Evolutionary conservation across 176 grass and related monocot genomes (phyloP), one percentile per base, ranked within the genome.

Genomic region (Themeda triandra): DNA sequence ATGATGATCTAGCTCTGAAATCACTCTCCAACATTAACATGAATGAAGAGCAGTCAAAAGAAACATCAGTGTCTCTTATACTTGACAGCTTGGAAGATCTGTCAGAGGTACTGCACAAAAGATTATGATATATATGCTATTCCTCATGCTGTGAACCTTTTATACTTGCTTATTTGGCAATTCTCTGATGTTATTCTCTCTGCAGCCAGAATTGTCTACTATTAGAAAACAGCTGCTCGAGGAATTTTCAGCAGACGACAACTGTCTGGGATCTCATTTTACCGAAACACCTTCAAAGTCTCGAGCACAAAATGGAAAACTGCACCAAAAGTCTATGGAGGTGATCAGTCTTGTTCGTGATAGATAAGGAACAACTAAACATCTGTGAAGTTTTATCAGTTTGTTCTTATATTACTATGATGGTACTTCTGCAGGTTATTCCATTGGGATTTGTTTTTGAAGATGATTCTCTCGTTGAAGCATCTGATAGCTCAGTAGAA

Each of bases 231-330:
- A 98, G 44, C 65, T 98, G 69, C 83, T 98, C 74, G 89, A 93
- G 85, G 96, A 98, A 65, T 98, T 98, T 82, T 85, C 81, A 44
- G 78, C 75, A 41, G 96, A 98, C 40, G 93, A 98, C 85, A 76
- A 60, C 9, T 93, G 83, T 85, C 19, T 98, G 46, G 93, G 91
- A 69, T 86, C 86, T 84, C 84, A 94, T 83, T 83, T 89, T 76
- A 83, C 65, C 44, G 93, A 93, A 18, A 79, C 88, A 56, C 79
- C 90, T 85, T 84, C 90, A 69, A 69, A 76, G 27, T 82, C 66
- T 48, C 11, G 36, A 69, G 2, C 58, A 75, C 71, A 77, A 28
- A 84, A 60, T 66, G 78, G 58, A 10, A 94, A 86, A 41, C 17
- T 79, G 66, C 82, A 90, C 79, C 84, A 87, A 25, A 88, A 88